Conservation (phyloP, 768 basidiomycete genomes). For the Mycena filopes region DNA sequence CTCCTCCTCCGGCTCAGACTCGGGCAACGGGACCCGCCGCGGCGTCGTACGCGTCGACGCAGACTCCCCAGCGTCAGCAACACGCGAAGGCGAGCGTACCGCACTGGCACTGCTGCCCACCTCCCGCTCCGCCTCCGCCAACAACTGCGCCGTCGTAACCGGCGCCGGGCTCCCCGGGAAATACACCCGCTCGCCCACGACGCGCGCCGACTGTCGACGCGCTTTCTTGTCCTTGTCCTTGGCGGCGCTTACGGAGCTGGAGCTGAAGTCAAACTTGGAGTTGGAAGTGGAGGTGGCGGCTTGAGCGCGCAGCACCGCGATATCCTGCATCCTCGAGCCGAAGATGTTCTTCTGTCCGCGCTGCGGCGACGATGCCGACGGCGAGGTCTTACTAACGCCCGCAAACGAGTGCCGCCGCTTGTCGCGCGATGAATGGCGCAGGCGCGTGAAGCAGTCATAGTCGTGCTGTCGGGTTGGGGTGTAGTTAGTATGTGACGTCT, state of each 20-base stretch:
- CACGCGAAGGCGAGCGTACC: background rate
- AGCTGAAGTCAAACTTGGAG: too few species aligned
- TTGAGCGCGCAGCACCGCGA: constrained; percentile 4
- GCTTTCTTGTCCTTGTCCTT: constrained; percentile 30
- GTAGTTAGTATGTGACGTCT: background rate
- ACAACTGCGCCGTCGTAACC: constrained; percentile 64
- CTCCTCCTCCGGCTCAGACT: background rate
- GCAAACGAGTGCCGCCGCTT: constrained; percentile 46
- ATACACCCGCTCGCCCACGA: constrained; percentile 62
- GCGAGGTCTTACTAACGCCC: constrained; percentile 25
- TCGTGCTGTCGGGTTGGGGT: constrained; percentile 65
- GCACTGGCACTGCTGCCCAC: constrained; percentile 34
- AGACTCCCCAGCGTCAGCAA: too few species aligned
- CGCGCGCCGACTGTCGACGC: constrained; percentile 47
- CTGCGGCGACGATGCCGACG: background rate
- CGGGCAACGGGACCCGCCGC: background rate
- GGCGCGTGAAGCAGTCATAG: constrained; percentile 80
- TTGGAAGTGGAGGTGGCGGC: too few species aligned
- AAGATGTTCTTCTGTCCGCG: too few species aligned
- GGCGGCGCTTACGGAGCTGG: constrained; percentile 2
- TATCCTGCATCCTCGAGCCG: constrained; percentile 24
- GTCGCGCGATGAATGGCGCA: constrained; percentile 32
- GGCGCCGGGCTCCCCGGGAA: constrained; percentile 62
- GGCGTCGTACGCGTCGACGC: too few species aligned
- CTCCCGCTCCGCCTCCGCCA: constrained; percentile 68